Conservation (phyloP, 1,284 basidiomycete species). For the Apiotrichum akiyoshidainum region DNA sequence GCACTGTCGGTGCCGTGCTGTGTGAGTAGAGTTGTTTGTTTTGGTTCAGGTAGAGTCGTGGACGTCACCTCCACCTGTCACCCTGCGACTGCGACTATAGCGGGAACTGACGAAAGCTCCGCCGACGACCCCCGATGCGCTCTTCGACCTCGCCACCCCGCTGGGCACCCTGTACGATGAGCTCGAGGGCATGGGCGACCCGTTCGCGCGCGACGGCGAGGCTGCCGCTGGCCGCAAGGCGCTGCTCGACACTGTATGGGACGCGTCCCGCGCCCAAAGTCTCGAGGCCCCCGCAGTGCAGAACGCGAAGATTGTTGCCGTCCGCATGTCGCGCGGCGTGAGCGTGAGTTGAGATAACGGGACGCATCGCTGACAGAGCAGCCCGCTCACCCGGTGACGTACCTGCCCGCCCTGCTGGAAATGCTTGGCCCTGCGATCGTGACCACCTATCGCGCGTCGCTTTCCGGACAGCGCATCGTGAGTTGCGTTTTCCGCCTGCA, state of each 20-base stretch:
- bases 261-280: conserved; percentile 1
- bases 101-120: conserved; percentile 13
- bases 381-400: conserved; percentile 35
- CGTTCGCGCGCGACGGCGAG: conserved; percentile 5
- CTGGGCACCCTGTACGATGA: conserved; percentile 33
- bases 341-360: conserved; percentile 4
- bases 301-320: conserved; percentile 11
- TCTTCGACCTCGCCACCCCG: conserved; percentile 26
- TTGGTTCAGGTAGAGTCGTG: neutral
- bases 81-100: too few species aligned
- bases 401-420: conserved; percentile 34
- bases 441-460: conserved; percentile 38
- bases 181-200: conserved; percentile 27
- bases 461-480: conserved; percentile 42
- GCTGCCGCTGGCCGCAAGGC: conserved; percentile 5
- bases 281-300: conserved; percentile 5
- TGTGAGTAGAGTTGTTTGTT: conserved; percentile 21
- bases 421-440: conserved; percentile 41
- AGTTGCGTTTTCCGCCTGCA: conserved; percentile 4
- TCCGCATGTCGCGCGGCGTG: conserved; percentile 5
- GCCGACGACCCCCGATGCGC: conserved; percentile 15
- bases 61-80: neutral
- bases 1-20: conserved; percentile 39
- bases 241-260: conserved; percentile 25
- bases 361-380: conserved; percentile 8